These are phyloP conservation scores for Beta macrorhiza DNA, from an alignment of 179 eudicot genomes.

Conservation along the genomic window DNA sequence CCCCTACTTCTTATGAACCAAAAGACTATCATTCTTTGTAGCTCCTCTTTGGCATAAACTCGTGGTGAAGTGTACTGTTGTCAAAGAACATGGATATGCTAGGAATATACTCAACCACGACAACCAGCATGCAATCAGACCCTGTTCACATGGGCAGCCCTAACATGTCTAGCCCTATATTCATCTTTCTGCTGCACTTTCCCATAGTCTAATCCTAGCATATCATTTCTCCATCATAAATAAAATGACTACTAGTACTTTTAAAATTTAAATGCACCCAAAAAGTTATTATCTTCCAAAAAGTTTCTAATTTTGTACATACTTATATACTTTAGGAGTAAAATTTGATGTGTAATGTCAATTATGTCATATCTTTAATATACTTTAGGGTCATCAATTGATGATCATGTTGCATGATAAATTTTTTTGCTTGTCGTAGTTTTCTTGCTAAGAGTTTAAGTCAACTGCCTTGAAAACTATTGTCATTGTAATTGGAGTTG, in stretches of 20 bases:
- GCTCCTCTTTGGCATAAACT: neutral
- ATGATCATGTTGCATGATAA: neutral
- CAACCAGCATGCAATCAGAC: neutral
- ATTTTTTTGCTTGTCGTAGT: too few species aligned
- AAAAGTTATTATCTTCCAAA: too few species aligned
- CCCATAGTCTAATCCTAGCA: neutral
- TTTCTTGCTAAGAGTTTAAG: too few species aligned
- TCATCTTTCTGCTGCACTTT: conserved; percentile 9
- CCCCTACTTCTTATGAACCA: neutral
- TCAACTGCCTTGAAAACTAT: too few species aligned
- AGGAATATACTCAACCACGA: conserved; percentile 7
- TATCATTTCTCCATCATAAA: neutral
- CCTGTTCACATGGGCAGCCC: neutral
- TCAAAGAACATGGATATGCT: conserved; percentile 14
- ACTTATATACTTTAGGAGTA: too few species aligned
- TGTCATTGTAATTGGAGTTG: too few species aligned
- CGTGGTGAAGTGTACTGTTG: neutral
- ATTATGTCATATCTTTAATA: too few species aligned
- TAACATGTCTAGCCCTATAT: neutral
- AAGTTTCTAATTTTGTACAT: too few species aligned
- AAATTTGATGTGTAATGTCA: too few species aligned
- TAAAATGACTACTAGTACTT: neutral
- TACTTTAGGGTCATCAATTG: neutral
- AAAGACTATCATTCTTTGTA: neutral
- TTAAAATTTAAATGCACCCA: too few species aligned